These are phyloP conservation scores for Pogostemon cablin DNA, from an alignment of 257 asterid genomes.

Conservation along the genomic window DNA sequence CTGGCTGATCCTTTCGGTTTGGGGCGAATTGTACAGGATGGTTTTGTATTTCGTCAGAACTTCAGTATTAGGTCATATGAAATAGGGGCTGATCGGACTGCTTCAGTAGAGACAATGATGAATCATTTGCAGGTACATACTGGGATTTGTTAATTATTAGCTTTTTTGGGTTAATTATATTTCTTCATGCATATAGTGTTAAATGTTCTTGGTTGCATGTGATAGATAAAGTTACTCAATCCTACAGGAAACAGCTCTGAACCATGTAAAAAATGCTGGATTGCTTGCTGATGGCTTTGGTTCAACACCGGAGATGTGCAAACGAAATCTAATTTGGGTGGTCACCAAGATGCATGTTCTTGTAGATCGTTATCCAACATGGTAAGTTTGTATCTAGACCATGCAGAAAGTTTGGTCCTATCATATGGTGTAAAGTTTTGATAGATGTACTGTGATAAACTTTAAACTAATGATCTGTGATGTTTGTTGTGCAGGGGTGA, in stretches of 20 bases:
- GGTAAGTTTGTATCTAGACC: constrained; percentile 54
- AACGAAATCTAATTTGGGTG: constrained; percentile 89
- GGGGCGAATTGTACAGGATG: constrained; percentile 89
- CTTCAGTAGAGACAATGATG: constrained; percentile 91
- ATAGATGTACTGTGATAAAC: not conserved
- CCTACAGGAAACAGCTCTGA: constrained; percentile 93
- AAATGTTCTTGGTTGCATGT: not conserved
- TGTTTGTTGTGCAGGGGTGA: constrained; percentile 72
- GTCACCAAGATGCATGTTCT: constrained; percentile 92
- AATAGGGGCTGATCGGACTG: constrained; percentile 97
- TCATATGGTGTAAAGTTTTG: constrained; percentile 21
- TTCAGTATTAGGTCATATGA: constrained; percentile 96
- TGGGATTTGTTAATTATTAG: constrained; percentile 5
- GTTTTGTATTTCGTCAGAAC: constrained; percentile 84
- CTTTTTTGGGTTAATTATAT: constrained; percentile 16
- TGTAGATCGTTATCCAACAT: constrained; percentile 91
- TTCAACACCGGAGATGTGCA: constrained; percentile 95
- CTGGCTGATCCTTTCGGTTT: constrained; percentile 82
- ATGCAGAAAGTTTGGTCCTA: not conserved
- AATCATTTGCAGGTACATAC: constrained; percentile 86
- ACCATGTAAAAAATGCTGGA: constrained; percentile 86
- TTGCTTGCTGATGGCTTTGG: constrained; percentile 95
- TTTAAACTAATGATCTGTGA: constrained; percentile 28
- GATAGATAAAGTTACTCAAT: constrained; percentile 37
- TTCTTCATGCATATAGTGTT: not conserved